phyloP scores from a whole-genome alignment of 2,329 filamentous ascomycete species.

The Mycosphaerella sp. region DNA sequence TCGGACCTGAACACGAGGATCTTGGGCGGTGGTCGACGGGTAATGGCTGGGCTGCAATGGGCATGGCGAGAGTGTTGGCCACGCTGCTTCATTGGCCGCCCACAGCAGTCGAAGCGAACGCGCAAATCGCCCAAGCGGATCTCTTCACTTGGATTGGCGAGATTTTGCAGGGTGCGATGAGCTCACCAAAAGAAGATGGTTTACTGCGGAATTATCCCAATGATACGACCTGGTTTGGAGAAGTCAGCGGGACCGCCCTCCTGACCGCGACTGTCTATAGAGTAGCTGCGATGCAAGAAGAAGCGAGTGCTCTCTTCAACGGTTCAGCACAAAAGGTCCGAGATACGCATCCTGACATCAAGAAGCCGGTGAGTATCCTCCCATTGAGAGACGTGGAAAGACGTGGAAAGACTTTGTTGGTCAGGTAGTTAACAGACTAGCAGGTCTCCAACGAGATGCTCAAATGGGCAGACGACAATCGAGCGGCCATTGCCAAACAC shows the following conservation, averaged over 20 bases:
- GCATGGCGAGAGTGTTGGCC: conserved; percentile 43
- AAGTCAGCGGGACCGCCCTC: conserved; percentile 45
- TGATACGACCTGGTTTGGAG: conserved; percentile 39
- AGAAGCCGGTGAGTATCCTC: conserved; percentile 1
- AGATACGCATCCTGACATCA: conserved; percentile 5
- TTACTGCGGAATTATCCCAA: conserved; percentile 16
- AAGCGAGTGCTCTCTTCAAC: conserved; percentile 10
- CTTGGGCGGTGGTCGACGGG: conserved; percentile 43
- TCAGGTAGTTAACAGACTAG: not conserved
- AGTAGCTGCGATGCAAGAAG: conserved; percentile 26
- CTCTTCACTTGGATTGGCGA: conserved; percentile 34
- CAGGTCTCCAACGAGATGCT: conserved; percentile 18
- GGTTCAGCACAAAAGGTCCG: conserved; percentile 7
- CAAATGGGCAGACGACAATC: conserved; percentile 41
- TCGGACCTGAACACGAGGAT: conserved; percentile 32
- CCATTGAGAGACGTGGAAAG: too few relatives aligned
- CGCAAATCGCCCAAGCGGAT: conserved; percentile 10
- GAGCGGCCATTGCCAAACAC: conserved; percentile 32
- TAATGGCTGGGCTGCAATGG: conserved; percentile 45
- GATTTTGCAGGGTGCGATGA: conserved; percentile 36
- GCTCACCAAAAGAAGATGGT: conserved; percentile 25
- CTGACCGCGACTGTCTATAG: conserved; percentile 42
- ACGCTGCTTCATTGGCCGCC: conserved; percentile 30
- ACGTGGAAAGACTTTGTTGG: not conserved
- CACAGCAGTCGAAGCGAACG: conserved; percentile 3